Evolutionary conservation across 257 asterid genomes (phyloP), one percentile per base, ranked within the genome.

Genomic region (Scutellaria minor): DNA sequence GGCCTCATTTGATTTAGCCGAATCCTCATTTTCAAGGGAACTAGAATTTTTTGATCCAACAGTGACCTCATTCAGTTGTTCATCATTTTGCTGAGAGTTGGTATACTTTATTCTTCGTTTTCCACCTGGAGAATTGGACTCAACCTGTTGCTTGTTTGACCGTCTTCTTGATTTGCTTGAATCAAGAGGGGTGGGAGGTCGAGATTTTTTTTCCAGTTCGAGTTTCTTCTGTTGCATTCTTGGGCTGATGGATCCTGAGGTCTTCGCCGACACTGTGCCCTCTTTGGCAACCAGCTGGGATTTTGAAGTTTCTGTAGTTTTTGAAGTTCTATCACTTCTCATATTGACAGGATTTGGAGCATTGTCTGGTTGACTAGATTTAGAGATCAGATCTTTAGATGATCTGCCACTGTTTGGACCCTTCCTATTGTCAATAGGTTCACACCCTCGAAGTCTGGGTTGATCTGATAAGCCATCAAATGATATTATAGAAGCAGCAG

Each of bases 171-270:
- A 58, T 75, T 83, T 94, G 83, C 78, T 80, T 7, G 83, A 83
- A 76, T 83, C 89, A 7, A 93, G 81, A 45, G 95, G 86, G 24
- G 89, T 86, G 18, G 96, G 97, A 6, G 96, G 92, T 64, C 87
- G 86, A 55, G 87, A 83, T 75, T 87, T 76, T 75, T 75, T 91
- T 70, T 94, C 99, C 47, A 79, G 64, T 66, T 91, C 97, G n/a
- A 77, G 71, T 78, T 76, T 90, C 84, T 90, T 87, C 87, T 83
- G 91, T 72, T 84, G 85, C 85, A 83, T 53, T 81, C 97, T 85
- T 14, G 97, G 97, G 64, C 97, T 88, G 75, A 79, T 78, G 22
- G 90, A 84, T 64, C 88, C 95, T 9, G 91, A 77, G 79, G 61
- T 84, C 87, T 79, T 91, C 63, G 66, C 59, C 75, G 70, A 31